A percentile compares a stretch with the other conserved stretches of the same genome.
These are phyloP conservation scores for Cercospora beticola DNA, from an alignment of 2,329 filamentous ascomycete species.

Conservation along the genomic window DNA sequence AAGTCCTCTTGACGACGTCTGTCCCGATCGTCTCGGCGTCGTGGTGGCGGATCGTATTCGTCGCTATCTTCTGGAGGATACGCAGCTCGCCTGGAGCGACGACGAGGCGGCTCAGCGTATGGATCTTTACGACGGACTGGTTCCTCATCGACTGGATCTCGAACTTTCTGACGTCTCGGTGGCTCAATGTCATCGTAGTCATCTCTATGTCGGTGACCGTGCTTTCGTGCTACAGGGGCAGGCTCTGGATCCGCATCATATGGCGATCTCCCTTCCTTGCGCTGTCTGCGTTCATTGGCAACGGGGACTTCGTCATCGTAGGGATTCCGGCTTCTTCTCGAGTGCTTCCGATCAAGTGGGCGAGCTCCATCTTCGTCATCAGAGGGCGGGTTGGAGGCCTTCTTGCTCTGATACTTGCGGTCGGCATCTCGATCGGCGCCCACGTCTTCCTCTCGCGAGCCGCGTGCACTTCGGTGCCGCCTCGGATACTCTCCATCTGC, in stretches of 20 bases:
- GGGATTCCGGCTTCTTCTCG: not conserved
- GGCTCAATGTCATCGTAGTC: slow-evolving; percentile 17
- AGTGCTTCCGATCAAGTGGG: not conserved
- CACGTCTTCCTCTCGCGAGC: not conserved
- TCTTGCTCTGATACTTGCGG: slow-evolving; percentile 5
- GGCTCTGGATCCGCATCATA: slow-evolving; percentile 19
- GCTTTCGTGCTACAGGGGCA: slow-evolving; percentile 12
- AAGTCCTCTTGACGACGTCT: slow-evolving; percentile 27
- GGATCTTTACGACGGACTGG: slow-evolving; percentile 22
- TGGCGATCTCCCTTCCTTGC: slow-evolving; percentile 14
- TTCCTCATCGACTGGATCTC: slow-evolving; percentile 18
- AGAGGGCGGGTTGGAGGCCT: not conserved
- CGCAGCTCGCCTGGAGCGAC: slow-evolving; percentile 13
- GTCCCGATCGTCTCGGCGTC: slow-evolving; percentile 21
- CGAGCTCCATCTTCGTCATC: not conserved
- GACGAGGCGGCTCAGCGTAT: slow-evolving; percentile 23
- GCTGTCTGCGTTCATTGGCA: slow-evolving; percentile 16
- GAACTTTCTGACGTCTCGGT: slow-evolving; percentile 17
- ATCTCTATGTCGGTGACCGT: slow-evolving; percentile 15
- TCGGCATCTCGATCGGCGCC: not conserved
- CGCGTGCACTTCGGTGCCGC: slow-evolving; percentile 8
- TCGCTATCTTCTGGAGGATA: slow-evolving; percentile 23
- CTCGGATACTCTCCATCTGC: slow-evolving; percentile 11
- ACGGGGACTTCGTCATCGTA: slow-evolving; percentile 5
- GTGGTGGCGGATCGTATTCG: slow-evolving; percentile 23